These are phyloP conservation scores for Pseudogymnoascus sp. DNA, from an alignment of 2,329 filamentous ascomycete genomes.

Conservation along the genomic window DNA sequence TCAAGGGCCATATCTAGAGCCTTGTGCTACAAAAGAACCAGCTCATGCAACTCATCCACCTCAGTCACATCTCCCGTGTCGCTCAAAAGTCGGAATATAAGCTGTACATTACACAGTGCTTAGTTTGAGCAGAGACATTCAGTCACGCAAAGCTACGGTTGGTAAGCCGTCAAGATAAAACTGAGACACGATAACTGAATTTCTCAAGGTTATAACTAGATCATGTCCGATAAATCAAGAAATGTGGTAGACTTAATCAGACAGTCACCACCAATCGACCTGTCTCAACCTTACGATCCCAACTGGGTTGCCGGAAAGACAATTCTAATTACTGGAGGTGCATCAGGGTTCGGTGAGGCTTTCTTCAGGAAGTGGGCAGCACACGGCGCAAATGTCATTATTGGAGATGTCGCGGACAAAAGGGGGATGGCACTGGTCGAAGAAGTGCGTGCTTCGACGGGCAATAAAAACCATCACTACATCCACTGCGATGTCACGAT, in stretches of 20 bases:
- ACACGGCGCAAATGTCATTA: slow-evolving; percentile 50
- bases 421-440: slow-evolving; percentile 48
- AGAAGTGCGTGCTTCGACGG: slow-evolving; percentile 38
- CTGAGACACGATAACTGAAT: background rate
- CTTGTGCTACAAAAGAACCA: background rate
- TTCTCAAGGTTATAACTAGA: background rate
- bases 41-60: background rate
- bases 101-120: background rate
- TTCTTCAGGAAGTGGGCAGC: slow-evolving; percentile 47
- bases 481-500: slow-evolving; percentile 56
- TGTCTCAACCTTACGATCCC: slow-evolving; percentile 36
- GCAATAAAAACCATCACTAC: slow-evolving; percentile 43
- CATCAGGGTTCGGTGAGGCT: slow-evolving; percentile 51
- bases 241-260: background rate
- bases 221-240: background rate
- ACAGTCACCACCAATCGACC: slow-evolving; percentile 38
- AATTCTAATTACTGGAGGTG: slow-evolving; percentile 57
- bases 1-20: background rate
- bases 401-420: slow-evolving; percentile 53
- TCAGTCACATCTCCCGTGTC: background rate
- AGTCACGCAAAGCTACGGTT: background rate
- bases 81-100: background rate
- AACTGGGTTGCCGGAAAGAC: slow-evolving; percentile 45
- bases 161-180: background rate
- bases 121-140: background rate